These are phyloP conservation scores for Pythium coloratum DNA, from an alignment of 352 stramenopile species.

Conservation along the genomic window DNA sequence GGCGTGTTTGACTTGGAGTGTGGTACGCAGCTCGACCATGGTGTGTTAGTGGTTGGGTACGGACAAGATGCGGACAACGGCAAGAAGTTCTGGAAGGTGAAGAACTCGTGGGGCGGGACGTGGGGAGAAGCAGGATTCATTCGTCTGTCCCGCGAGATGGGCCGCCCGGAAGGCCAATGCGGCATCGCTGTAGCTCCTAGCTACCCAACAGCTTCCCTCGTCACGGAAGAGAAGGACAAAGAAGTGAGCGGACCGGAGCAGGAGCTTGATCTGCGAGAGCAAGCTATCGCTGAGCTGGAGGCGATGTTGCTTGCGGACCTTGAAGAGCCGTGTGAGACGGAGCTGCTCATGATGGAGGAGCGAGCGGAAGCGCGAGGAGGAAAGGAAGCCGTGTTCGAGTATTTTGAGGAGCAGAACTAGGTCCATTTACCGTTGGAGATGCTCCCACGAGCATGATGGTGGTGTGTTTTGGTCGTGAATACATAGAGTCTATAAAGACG, in stretches of 20 bases:
- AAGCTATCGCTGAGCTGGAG: constrained; percentile 1
- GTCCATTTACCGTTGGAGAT: not conserved
- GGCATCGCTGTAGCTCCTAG: constrained; percentile 70
- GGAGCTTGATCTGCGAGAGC: constrained; percentile 1
- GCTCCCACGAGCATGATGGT: not conserved
- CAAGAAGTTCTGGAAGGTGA: constrained; percentile 94
- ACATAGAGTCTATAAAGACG: not conserved
- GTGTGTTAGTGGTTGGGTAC: constrained; percentile 95
- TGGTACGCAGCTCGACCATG: constrained; percentile 95
- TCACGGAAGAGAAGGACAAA: not conserved
- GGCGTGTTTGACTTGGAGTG: constrained; percentile 87
- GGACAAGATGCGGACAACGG: constrained; percentile 73
- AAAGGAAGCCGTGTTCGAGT: constrained; percentile 9
- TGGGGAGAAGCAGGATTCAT: constrained; percentile 96
- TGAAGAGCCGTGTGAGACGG: constrained; percentile 8
- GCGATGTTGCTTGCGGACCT: not conserved
- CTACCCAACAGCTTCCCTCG: constrained; percentile 43
- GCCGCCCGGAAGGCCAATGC: constrained; percentile 50
- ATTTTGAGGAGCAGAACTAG: constrained; percentile 4
- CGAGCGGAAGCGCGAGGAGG: constrained; percentile 2
- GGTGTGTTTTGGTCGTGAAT: not conserved
- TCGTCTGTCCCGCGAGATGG: constrained; percentile 76
- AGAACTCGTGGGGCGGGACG: constrained; percentile 95
- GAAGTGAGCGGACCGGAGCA: not conserved
- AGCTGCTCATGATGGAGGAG: constrained; percentile 5